Evolutionary conservation across 805 yeast species (phyloP).

Genomic region (Myxozyma neotropica): DNA sequence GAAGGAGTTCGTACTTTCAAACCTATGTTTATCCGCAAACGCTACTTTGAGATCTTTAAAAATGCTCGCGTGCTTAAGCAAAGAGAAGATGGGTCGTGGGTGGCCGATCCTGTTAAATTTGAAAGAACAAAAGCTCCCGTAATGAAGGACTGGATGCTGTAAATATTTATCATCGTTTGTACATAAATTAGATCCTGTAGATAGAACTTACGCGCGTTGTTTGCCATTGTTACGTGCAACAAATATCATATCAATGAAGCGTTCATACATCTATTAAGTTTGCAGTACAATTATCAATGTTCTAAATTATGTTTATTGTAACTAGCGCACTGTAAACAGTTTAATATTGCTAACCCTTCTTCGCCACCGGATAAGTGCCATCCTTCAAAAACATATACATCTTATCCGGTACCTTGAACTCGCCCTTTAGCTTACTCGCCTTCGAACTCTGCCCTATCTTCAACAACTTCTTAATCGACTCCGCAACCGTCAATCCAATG

Average conservation of each 20-base stretch:
- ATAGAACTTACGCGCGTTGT: too few species aligned
- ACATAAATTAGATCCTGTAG: background rate
- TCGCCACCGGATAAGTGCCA: slow-evolving; percentile 27
- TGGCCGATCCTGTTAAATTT: background rate
- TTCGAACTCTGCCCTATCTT: slow-evolving; percentile 53
- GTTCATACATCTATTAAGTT: too few species aligned
- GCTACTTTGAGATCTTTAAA: slow-evolving; percentile 1
- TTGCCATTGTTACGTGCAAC: too few species aligned
- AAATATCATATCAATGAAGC: too few species aligned
- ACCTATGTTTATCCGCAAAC: slow-evolving; percentile 4
- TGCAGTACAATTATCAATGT: too few species aligned
- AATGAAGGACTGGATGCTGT: slow-evolving; percentile 18
- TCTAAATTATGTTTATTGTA: too few species aligned
- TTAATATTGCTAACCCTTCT: slow-evolving; percentile 11
- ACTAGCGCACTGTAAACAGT: too few species aligned
- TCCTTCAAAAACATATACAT: slow-evolving; percentile 27
- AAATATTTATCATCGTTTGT: background rate
- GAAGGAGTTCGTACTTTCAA: background rate
- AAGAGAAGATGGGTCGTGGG: background rate
- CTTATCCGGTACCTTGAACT: slow-evolving; percentile 57
- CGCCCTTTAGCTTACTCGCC: slow-evolving; percentile 54
- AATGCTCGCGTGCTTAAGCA: background rate
- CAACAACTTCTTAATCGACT: slow-evolving; percentile 53
- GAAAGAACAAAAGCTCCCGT: background rate
- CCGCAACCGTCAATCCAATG: slow-evolving; percentile 49